Percentiles rank a stretch among this genome's conserved stretches.
Evolutionary conservation across 805 yeast species (phyloP).

Genomic region (Yarrowia sp.): DNA sequence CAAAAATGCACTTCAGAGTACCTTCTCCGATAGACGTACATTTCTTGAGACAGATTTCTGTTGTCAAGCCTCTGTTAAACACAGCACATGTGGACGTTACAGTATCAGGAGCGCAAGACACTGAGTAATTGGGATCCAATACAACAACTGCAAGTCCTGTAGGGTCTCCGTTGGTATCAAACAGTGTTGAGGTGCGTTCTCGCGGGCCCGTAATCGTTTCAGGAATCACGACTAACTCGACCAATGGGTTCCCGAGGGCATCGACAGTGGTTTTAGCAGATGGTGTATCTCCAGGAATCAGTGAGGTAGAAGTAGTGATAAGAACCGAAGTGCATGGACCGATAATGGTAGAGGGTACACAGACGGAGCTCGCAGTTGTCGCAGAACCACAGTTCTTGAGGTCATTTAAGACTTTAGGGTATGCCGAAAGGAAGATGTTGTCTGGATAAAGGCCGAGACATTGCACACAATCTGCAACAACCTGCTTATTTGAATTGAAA

Average conservation of each 20-base stretch:
- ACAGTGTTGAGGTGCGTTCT: not conserved
- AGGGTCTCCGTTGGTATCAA: not conserved
- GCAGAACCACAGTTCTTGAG: not conserved
- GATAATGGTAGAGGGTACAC: not conserved
- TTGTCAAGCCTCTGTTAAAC: too few species aligned
- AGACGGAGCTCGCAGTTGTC: not conserved
- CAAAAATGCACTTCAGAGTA: too few species aligned
- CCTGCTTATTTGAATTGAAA: not conserved
- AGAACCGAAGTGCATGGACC: not conserved
- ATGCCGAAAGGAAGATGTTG: not conserved
- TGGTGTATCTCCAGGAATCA: not conserved
- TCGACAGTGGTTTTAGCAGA: not conserved
- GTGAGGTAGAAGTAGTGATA: not conserved
- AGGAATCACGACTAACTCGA: not conserved
- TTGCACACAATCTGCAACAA: not conserved
- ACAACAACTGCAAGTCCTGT: not conserved
- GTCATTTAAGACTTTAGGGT: not conserved
- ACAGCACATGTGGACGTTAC: not conserved
- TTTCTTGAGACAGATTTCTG: too few species aligned
- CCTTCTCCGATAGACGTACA: too few species aligned
- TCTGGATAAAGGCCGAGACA: not conserved
- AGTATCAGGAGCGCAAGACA: not conserved
- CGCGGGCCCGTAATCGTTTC: not conserved
- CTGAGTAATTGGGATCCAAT: not conserved
- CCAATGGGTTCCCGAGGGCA: not conserved